These are phyloP conservation scores for Aegle marmelos DNA, from an alignment of 345 rosid genomes.

Conservation along the genomic window DNA sequence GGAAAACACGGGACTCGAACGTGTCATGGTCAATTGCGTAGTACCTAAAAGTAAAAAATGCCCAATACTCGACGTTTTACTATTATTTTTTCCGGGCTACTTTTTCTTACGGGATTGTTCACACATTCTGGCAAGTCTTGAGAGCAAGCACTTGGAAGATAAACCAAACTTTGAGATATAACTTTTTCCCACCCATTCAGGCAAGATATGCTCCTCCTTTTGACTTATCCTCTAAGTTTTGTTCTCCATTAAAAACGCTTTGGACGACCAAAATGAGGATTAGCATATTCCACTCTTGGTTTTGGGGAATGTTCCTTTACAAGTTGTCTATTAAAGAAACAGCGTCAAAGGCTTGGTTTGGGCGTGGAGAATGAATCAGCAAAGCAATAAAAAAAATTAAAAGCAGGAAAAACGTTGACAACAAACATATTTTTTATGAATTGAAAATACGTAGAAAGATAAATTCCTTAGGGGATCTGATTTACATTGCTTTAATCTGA, in stretches of 20 bases:
- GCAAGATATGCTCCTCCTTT: constrained; percentile 1
- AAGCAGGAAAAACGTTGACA: not conserved
- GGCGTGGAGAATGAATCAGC: not conserved
- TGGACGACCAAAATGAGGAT: not conserved
- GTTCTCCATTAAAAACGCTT: not conserved
- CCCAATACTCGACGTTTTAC: not conserved
- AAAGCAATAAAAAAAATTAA: not conserved
- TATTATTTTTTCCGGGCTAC: not conserved
- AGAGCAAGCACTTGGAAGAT: not conserved
- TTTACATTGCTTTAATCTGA: not conserved
- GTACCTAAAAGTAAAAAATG: too few species aligned
- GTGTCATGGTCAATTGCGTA: too few species aligned
- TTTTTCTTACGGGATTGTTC: not conserved
- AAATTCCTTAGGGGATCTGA: not conserved
- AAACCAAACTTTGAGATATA: not conserved
- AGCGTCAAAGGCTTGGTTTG: not conserved
- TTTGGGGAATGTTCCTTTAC: not conserved
- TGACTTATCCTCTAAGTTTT: constrained; percentile 15
- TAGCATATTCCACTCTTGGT: constrained; percentile 29
- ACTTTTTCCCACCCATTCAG: not conserved
- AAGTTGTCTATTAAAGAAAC: not conserved
- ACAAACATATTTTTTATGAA: not conserved
- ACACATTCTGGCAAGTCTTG: too few species aligned
- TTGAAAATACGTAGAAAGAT: not conserved
- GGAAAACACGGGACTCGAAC: too few species aligned